These are phyloP conservation scores for Harringtonia aguacate DNA, from an alignment of 2,329 filamentous ascomycete genomes.

Conservation along the genomic window DNA sequence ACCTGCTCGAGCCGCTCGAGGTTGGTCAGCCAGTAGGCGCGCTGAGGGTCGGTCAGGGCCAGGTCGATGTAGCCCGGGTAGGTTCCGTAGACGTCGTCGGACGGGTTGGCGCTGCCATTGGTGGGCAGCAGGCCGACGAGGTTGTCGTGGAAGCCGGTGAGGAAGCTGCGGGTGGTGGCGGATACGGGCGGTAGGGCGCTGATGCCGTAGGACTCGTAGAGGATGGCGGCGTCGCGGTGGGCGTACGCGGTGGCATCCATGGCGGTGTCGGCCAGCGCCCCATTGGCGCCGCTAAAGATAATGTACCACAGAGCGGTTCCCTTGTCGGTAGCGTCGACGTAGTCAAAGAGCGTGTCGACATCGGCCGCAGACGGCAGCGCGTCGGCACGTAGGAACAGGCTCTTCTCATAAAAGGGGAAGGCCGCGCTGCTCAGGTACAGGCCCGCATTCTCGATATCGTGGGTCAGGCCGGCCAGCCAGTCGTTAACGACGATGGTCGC, in stretches of 20 bases:
- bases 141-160: slow-evolving; percentile 37
- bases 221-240: slow-evolving; percentile 54
- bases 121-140: slow-evolving; percentile 25
- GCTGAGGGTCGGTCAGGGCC: slow-evolving; percentile 29
- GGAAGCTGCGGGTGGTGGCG: slow-evolving; percentile 35
- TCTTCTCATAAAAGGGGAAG: slow-evolving; percentile 45
- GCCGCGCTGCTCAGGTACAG: slow-evolving; percentile 34
- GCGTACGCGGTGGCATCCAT: slow-evolving; percentile 48
- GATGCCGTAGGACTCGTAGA: slow-evolving; percentile 51
- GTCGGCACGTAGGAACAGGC: slow-evolving; percentile 38
- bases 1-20: slow-evolving; percentile 33
- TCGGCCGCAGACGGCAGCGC: slow-evolving; percentile 30
- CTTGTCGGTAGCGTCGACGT: slow-evolving; percentile 35
- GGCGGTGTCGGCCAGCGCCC: slow-evolving; percentile 46
- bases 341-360: slow-evolving; percentile 40
- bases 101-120: background rate
- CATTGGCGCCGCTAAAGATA: slow-evolving; percentile 52
- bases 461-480: slow-evolving; percentile 50
- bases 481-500: slow-evolving; percentile 41
- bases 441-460: slow-evolving; percentile 37
- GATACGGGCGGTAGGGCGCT: slow-evolving; percentile 34
- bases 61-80: slow-evolving; percentile 57
- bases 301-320: slow-evolving; percentile 48
- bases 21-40: slow-evolving; percentile 45
- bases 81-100: slow-evolving; percentile 29